Evolutionary conservation across 2,329 filamentous ascomycete species (phyloP).

Genomic region (Botrytis elliptica): DNA sequence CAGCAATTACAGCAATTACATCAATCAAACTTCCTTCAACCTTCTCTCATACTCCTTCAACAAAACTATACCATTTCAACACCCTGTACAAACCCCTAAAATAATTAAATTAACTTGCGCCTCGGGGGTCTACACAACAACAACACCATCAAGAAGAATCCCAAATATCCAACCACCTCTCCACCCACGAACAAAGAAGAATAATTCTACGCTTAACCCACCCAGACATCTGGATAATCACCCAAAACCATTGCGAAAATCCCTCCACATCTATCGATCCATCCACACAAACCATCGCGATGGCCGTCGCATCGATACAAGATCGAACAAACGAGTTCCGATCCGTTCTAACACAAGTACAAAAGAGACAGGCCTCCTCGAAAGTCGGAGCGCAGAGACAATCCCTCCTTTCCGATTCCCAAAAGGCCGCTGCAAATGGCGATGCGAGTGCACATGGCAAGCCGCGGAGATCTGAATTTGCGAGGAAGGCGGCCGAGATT

Average conservation of each 20-base stretch:
- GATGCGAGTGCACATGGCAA: conserved; percentile 46
- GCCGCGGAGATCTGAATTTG: conserved; percentile 82
- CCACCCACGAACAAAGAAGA: not conserved
- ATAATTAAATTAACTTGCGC: not conserved
- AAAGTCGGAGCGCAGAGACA: conserved; percentile 79
- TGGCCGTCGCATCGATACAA: conserved; percentile 78
- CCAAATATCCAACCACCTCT: not conserved
- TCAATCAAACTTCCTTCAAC: not conserved
- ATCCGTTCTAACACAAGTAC: conserved; percentile 82
- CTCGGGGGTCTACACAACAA: not conserved
- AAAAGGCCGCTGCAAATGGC: conserved; percentile 63
- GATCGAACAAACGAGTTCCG: conserved; percentile 96
- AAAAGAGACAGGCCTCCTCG: conserved; percentile 71
- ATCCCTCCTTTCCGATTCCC: conserved; percentile 72
- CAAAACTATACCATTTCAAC: not conserved
- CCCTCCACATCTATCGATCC: conserved; percentile 1
- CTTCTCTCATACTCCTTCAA: not conserved
- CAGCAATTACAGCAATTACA: no score
- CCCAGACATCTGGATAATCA: conserved; percentile 11
- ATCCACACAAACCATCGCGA: conserved; percentile 35
- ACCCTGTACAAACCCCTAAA: not conserved
- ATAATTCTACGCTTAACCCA: not conserved
- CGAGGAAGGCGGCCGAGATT: conserved; percentile 85
- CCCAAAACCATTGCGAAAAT: conserved; percentile 20
- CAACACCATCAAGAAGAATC: not conserved